phyloP scores from a whole-genome alignment of 176 grass and related monocot species.

The Microstegium vimineum region DNA sequence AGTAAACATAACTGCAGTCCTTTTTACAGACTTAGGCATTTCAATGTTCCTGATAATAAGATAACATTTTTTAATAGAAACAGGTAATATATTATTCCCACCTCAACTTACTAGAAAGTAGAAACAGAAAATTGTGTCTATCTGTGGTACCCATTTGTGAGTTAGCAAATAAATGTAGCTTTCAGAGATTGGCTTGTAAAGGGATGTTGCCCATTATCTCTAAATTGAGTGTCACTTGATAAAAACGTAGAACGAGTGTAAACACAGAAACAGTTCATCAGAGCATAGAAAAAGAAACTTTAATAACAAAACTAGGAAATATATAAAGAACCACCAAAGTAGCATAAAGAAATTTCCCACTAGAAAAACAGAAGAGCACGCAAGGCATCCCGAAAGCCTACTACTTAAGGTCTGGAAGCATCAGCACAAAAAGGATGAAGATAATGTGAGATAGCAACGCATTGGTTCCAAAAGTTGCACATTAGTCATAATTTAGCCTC shows the following conservation, averaged over 20 bases:
- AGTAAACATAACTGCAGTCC: neutral
- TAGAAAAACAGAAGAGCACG: neutral
- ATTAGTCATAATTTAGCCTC: neutral
- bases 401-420: too few species aligned
- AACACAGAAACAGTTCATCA: neutral
- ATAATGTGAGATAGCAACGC: neutral
- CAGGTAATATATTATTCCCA: neutral
- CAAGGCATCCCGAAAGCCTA: too few species aligned
- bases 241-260: neutral
- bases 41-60: neutral
- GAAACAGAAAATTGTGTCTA: neutral
- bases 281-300: neutral
- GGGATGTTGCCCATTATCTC: neutral
- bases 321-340: constrained; percentile 6
- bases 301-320: neutral
- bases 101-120: neutral
- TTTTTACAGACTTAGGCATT: neutral
- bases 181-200: neutral
- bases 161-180: neutral
- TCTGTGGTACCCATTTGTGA: neutral
- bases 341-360: neutral
- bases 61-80: neutral
- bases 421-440: too few species aligned
- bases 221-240: neutral
- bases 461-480: too few species aligned